phyloP scores from a whole-genome alignment of 768 basidiomycete genomes.

The Phylloporus sp. region DNA sequence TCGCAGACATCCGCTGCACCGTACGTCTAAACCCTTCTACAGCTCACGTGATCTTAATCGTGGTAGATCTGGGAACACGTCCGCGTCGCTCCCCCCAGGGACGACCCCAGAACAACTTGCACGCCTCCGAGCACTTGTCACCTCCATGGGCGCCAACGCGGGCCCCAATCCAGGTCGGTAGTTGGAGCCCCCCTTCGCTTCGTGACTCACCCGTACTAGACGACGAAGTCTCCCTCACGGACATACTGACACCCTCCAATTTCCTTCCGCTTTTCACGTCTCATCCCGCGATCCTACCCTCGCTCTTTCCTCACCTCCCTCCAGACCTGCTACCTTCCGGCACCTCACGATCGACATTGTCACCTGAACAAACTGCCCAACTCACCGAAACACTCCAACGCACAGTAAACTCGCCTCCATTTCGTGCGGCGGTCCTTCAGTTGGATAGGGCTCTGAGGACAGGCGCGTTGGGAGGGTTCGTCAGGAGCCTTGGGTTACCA shows the following conservation, averaged over 20 bases:
- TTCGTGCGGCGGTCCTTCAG: conserved; percentile 70
- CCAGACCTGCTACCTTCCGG: conserved; percentile 65
- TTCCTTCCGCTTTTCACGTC: conserved; percentile 65
- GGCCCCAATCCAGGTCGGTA: conserved; percentile 15
- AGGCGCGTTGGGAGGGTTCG: conserved; percentile 70
- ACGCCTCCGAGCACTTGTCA: conserved; percentile 52
- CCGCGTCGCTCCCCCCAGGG: conserved; percentile 8
- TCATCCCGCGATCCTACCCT: conserved; percentile 61
- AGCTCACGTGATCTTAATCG: neutral
- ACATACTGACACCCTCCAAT: conserved; percentile 72
- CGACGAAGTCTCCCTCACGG: conserved; percentile 59
- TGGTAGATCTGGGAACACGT: conserved; percentile 9
- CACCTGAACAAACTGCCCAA: conserved; percentile 20
- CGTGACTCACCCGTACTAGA: conserved; percentile 11
- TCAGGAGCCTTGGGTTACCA: conserved; percentile 74
- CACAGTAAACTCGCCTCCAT: conserved; percentile 79
- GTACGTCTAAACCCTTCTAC: conserved; percentile 16
- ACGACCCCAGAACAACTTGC: conserved; percentile 63
- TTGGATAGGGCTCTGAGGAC: conserved; percentile 84
- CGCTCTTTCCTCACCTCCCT: conserved; percentile 80
- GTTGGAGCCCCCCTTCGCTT: neutral
- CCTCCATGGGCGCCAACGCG: conserved; percentile 37
- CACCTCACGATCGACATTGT: conserved; percentile 38
- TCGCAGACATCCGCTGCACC: conserved; percentile 31
- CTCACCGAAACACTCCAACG: conserved; percentile 57